These are phyloP conservation scores for Rhizophagus sp. DNA, from an alignment of 192 early-diverging fungal species.

Conservation along the genomic window DNA sequence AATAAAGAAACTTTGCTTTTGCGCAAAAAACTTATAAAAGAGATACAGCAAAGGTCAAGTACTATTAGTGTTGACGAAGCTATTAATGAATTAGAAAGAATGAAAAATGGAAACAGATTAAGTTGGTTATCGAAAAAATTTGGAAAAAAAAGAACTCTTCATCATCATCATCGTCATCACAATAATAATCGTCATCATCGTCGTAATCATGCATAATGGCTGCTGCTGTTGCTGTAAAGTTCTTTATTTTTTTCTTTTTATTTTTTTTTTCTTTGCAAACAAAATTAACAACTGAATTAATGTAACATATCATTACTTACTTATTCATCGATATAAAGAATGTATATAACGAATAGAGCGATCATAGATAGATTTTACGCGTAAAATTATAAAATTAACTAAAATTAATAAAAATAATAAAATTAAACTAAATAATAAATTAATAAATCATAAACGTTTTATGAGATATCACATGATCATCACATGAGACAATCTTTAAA, in stretches of 20 bases:
- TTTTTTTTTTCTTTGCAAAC: too few relatives aligned
- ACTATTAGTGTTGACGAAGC: neutral
- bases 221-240: neutral
- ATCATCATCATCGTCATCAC: neutral
- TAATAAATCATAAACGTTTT: too few relatives aligned
- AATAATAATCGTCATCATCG: neutral
- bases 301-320: too few relatives aligned
- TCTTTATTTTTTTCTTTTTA: too few relatives aligned
- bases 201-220: neutral
- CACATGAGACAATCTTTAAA: neutral
- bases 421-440: too few relatives aligned
- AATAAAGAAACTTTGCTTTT: constrained; percentile 3
- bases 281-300: too few relatives aligned
- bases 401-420: neutral
- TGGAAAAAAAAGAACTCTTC: neutral
- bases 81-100: constrained; percentile 4
- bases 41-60: neutral
- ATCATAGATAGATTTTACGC: neutral
- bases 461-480: neutral
- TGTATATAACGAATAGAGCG: neutral
- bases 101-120: constrained; percentile 12
- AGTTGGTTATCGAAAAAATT: constrained; percentile 23
- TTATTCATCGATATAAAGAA: neutral
- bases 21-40: constrained; percentile 25
- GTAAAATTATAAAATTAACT: neutral